These are phyloP conservation scores for Thalassiosira hispida DNA, from an alignment of 352 stramenopile species.

Conservation along the genomic window DNA sequence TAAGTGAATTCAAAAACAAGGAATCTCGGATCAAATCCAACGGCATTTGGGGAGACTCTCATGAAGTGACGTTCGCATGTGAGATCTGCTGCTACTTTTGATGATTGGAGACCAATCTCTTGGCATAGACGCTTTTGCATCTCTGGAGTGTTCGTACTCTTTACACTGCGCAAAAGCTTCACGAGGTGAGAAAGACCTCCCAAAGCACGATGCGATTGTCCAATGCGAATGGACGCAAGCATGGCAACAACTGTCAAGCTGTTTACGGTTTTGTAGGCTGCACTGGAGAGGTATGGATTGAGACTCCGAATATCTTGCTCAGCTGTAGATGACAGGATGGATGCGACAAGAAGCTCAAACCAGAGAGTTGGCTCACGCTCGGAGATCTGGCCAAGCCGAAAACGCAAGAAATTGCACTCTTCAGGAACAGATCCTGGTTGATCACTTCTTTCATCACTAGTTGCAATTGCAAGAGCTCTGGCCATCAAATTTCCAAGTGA, in stretches of 20 bases:
- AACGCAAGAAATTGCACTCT: conserved; percentile 85
- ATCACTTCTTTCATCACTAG: conserved; percentile 85
- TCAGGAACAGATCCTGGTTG: conserved; percentile 59
- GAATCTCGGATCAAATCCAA: conserved; percentile 96
- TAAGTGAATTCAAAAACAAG: conserved; percentile 99
- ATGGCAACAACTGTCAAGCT: conserved; percentile 86
- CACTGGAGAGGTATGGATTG: conserved; percentile 86
- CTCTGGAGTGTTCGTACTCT: conserved; percentile 63
- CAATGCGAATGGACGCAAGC: conserved; percentile 87
- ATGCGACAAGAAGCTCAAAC: conserved; percentile 86
- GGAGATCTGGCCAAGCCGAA: conserved; percentile 83
- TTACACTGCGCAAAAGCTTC: conserved; percentile 75
- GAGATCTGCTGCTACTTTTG: conserved; percentile 83
- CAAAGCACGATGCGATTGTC: conserved; percentile 82
- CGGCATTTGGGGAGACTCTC: conserved; percentile 79
- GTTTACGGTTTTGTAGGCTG: conserved; percentile 85
- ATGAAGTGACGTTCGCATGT: conserved; percentile 86
- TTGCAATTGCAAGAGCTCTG: conserved; percentile 82
- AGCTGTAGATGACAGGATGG: conserved; percentile 82
- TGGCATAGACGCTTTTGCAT: conserved; percentile 70
- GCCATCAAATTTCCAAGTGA: conserved; percentile 86
- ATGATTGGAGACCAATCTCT: conserved; percentile 84
- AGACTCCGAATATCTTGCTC: conserved; percentile 86
- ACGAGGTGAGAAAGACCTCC: conserved; percentile 81
- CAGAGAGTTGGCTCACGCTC: conserved; percentile 84